phyloP scores from a whole-genome alignment of 2,329 filamentous ascomycete genomes.

The Sporothrix curviconia region DNA sequence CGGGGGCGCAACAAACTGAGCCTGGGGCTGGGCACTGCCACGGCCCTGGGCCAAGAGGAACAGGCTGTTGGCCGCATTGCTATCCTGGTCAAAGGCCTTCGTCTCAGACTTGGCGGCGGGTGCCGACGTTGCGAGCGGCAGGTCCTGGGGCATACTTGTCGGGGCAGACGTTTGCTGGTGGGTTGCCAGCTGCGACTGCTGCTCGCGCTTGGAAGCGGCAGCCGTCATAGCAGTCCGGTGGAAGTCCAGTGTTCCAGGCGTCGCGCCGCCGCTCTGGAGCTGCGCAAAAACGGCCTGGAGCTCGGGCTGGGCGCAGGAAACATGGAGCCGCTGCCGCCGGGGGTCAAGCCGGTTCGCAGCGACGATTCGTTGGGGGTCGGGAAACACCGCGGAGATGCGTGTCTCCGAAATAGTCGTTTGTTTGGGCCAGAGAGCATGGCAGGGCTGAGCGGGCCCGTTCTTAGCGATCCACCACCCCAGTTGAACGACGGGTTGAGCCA shows the following conservation, averaged over 20 bases:
- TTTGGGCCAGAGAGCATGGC: constrained; percentile 90
- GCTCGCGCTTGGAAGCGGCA: constrained; percentile 57
- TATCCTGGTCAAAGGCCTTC: constrained; percentile 75
- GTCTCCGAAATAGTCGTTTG: constrained; percentile 82
- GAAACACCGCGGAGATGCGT: constrained; percentile 72
- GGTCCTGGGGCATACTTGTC: constrained; percentile 36
- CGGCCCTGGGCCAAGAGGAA: constrained; percentile 76
- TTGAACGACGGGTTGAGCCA: constrained; percentile 63
- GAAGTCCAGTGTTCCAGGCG: constrained; percentile 87
- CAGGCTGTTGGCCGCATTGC: constrained; percentile 89
- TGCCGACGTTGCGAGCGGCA: constrained; percentile 32
- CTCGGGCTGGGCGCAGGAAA: constrained; percentile 88
- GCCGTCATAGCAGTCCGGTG: constrained; percentile 86
- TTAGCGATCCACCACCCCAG: constrained; percentile 77
- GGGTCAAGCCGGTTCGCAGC: constrained; percentile 81
- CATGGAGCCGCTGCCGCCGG: constrained; percentile 93
- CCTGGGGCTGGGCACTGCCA: constrained; percentile 47
- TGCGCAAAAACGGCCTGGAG: constrained; percentile 77
- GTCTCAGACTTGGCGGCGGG: constrained; percentile 38
- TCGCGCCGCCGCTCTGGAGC: constrained; percentile 73
- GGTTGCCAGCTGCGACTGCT: constrained; percentile 35
- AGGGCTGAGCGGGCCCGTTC: constrained; percentile 88
- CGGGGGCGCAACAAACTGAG: constrained; percentile 39
- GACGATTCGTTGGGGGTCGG: constrained; percentile 96
- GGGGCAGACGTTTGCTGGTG: constrained; percentile 27